Evolutionary conservation across 2,329 filamentous ascomycete species (phyloP), one percentile per base, ranked within the genome.

Genomic region (Alternaria incomplexa): DNA sequence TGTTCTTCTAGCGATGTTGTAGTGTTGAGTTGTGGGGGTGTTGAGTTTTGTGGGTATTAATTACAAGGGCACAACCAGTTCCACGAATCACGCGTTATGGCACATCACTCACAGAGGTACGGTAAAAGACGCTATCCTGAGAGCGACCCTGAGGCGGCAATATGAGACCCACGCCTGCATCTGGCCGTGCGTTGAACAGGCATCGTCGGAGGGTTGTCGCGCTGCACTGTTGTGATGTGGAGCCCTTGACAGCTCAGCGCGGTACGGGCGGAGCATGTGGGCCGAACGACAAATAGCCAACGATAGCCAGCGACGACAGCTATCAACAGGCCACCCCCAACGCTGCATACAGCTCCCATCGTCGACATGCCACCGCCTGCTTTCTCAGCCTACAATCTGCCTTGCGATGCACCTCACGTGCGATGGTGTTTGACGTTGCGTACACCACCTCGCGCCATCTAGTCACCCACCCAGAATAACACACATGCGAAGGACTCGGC

Each of bases 181-280:
- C 40, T 52, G 47, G 59, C 47, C 28, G 59, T 57, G 54, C 54
- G 53, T 62, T 30, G 54, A 56, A 47, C 53, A 62, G 59, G 46
- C 59, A 62, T 62, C 40, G 59, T 53, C 23, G 53, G 46, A 48
- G 53, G 58, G 59, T 40, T 57, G 54, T 62, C 40, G 47, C 30
- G 11, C 43, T 55, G 58, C 23, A 52, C 55, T 57, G 45, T 56
- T 15, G 55, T 57, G 45, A 50, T 23, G 55, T 57, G 44, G n/a
- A 48, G 56, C 45, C 5, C 46, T 10, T 26, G 56, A 23, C 23
- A 22, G 28, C 11, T 57, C 48, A 57, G 55, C 55, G 55, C 55
- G 3, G 55, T 11, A 10, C 11, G 40, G 20, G 13, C 17, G 46
- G 51, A 46, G 23, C 30, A 13, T 32, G 30, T 32, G 30, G 15